Evolutionary conservation across 345 rosid species (phyloP).

Genomic region (Eucalyptus cloeziana): DNA sequence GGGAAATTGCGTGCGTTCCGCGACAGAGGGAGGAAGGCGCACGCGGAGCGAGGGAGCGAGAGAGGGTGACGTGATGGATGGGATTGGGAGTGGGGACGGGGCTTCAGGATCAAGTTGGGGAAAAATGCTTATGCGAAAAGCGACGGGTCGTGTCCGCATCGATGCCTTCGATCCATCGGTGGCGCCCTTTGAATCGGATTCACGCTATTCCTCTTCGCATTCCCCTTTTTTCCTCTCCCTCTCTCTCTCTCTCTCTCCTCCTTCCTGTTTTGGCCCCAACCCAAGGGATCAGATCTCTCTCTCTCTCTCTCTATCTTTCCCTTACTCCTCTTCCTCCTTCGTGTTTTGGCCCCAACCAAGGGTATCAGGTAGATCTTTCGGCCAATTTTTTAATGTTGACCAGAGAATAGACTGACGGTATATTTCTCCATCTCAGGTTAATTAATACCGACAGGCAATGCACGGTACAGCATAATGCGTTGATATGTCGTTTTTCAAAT

Average conservation of each 20-base stretch:
- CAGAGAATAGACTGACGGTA: too few relatives aligned
- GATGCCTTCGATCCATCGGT: neutral
- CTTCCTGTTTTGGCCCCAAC: neutral
- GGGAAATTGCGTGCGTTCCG: neutral
- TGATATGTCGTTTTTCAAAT: rapidly evolving
- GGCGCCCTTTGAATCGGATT: neutral
- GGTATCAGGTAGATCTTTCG: neutral
- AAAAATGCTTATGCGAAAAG: neutral
- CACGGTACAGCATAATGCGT: rapidly evolving
- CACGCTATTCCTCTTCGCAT: neutral
- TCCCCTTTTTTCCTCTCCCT: rapidly evolving
- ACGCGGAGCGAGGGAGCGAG: neutral
- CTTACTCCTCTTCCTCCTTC: neutral
- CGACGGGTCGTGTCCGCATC: neutral
- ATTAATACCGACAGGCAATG: rapidly evolving
- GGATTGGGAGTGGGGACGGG: neutral
- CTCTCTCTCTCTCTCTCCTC: neutral
- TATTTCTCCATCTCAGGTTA: neutral
- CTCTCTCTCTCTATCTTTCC: too few relatives aligned
- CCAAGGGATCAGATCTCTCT: neutral
- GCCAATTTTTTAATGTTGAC: neutral
- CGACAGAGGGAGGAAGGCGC: neutral
- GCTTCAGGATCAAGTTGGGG: neutral
- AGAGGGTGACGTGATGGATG: neutral
- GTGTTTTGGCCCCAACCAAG: neutral